Evolutionary conservation across 345 rosid species (phyloP).

Genomic region (Iberis pinnata): DNA sequence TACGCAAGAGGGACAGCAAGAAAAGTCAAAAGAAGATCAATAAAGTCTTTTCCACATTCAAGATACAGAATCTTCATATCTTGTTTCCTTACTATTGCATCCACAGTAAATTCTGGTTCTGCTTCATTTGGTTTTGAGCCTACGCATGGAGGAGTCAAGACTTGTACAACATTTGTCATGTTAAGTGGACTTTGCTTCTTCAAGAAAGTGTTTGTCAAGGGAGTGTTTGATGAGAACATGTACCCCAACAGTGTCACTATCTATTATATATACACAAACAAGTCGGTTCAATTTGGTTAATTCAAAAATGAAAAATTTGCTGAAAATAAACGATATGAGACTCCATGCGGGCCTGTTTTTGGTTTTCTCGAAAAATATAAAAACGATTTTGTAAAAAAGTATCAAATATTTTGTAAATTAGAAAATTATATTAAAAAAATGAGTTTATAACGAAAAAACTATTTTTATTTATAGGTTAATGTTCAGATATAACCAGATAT

Average conservation of each 20-base stretch:
- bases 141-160: not conserved
- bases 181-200: not conserved
- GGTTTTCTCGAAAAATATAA: too few relatives aligned
- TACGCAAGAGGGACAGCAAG: not conserved
- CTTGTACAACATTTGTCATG: not conserved
- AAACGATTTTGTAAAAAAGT: too few relatives aligned
- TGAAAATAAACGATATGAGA: too few relatives aligned
- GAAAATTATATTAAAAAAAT: not conserved
- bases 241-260: not conserved
- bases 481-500: too few relatives aligned
- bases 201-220: constrained; percentile 23
- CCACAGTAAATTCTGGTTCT: constrained; percentile 9
- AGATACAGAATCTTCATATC: constrained; percentile 4
- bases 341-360: too few relatives aligned
- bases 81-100: not conserved
- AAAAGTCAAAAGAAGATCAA: too few relatives aligned
- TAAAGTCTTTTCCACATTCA: too few relatives aligned
- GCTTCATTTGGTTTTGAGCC: not conserved
- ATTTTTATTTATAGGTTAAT: too few relatives aligned
- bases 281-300: too few relatives aligned
- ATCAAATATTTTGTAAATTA: too few relatives aligned
- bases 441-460: not conserved
- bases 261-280: too few relatives aligned
- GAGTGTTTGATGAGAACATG: constrained; percentile 14
- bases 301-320: too few relatives aligned